phyloP scores from a whole-genome alignment of 768 basidiomycete genomes.

The Lyophyllum atratum region DNA sequence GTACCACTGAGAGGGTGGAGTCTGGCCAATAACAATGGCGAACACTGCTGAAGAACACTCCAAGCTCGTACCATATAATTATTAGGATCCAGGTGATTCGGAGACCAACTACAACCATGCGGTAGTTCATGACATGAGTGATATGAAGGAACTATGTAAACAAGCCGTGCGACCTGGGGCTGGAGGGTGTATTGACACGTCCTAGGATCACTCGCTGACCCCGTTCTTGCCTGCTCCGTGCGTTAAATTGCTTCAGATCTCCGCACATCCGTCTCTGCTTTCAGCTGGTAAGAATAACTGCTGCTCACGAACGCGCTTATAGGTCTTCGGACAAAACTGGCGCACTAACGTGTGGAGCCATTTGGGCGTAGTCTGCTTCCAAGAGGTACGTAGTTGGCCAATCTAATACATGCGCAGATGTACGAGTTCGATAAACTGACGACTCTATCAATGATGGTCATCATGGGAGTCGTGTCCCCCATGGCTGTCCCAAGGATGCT shows the following conservation, averaged over 20 bases:
- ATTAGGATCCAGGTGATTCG: slow-evolving; percentile 60
- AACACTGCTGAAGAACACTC: slow-evolving; percentile 51
- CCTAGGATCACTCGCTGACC: too few relatives aligned
- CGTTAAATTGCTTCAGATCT: neutral
- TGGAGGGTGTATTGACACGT: too few relatives aligned
- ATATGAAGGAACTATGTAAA: neutral
- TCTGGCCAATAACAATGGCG: slow-evolving; percentile 66
- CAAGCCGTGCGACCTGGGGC: neutral
- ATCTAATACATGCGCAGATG: too few relatives aligned
- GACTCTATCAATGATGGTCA: slow-evolving; percentile 39
- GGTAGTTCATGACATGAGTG: slow-evolving; percentile 30
- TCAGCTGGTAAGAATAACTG: neutral
- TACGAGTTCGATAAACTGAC: neutral
- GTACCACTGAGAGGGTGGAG: slow-evolving; percentile 28
- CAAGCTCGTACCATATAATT: slow-evolving; percentile 72
- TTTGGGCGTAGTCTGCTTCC: too few relatives aligned
- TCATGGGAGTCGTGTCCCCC: slow-evolving; percentile 32
- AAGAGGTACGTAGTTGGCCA: neutral
- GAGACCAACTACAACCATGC: slow-evolving; percentile 35
- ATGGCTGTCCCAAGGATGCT: slow-evolving; percentile 47
- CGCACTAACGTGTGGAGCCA: neutral
- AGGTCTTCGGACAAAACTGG: neutral
- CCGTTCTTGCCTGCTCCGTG: neutral
- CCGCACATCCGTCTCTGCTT: neutral
- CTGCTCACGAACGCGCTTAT: neutral